phyloP scores from a whole-genome alignment of 108 stramenopile genomes.

The Nitzschia sp. region DNA sequence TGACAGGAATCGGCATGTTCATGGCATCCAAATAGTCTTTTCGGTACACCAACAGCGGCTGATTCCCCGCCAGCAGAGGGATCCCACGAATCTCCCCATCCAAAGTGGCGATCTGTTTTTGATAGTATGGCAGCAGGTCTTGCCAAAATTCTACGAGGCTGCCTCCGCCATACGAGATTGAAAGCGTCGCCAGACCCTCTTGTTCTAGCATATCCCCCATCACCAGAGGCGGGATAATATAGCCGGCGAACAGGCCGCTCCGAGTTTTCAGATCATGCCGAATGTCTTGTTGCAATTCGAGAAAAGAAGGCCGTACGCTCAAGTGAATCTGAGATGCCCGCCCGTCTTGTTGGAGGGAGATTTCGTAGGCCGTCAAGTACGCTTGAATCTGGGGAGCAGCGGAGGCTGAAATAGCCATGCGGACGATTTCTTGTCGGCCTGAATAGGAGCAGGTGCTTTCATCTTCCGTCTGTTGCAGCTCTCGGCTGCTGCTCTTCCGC shows the following conservation, averaged over 20 bases:
- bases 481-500: background rate
- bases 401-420: constrained; percentile 18
- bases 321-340: constrained; percentile 7
- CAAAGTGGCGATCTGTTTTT: constrained; percentile 17
- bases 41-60: constrained; percentile 36
- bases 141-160: background rate
- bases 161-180: background rate
- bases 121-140: constrained; percentile 34
- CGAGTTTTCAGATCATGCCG: constrained; percentile 5
- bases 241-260: constrained; percentile 17
- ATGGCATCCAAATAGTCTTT: constrained; percentile 41
- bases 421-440: background rate
- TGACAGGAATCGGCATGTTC: constrained; percentile 32
- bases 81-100: constrained; percentile 30
- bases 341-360: background rate
- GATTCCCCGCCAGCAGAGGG: constrained; percentile 35
- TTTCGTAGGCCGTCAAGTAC: constrained; percentile 16
- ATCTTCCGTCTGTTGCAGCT: background rate
- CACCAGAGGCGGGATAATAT: constrained; percentile 31
- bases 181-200: background rate
- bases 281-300: constrained; percentile 22
- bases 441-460: background rate
- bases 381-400: constrained; percentile 4
- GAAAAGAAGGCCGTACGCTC: constrained; percentile 11
- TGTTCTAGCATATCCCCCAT: constrained; percentile 17